These are phyloP conservation scores for Paracoccidioides lutzii DNA, from an alignment of 2,329 filamentous ascomycete genomes.

Conservation along the genomic window DNA sequence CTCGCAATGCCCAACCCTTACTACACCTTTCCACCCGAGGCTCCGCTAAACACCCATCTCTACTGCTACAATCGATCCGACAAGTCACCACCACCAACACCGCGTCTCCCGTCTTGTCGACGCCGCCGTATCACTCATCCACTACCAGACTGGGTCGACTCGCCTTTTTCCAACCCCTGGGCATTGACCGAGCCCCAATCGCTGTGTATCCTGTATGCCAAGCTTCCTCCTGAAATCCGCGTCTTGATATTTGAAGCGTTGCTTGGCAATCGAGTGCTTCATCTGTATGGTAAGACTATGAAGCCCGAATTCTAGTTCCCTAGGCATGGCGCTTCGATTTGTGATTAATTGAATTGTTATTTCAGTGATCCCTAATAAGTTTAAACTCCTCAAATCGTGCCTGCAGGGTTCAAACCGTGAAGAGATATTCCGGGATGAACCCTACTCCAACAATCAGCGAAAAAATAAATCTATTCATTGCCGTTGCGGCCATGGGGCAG, in stretches of 20 bases:
- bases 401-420: not conserved
- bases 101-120: not conserved
- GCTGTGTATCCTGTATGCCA: not conserved
- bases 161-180: not conserved
- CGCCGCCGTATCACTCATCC: not conserved
- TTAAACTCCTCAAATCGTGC: not conserved
- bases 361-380: too few relatives aligned
- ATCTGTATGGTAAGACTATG: not conserved
- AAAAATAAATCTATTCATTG: not conserved
- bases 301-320: not conserved
- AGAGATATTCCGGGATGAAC: not conserved
- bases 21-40: slow-evolving; percentile 1
- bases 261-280: slow-evolving; percentile 1
- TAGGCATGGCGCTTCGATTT: not conserved
- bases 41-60: not conserved
- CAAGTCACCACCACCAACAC: not conserved
- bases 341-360: not conserved
- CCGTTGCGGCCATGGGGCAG: not conserved
- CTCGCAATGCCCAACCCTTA: slow-evolving; percentile 1
- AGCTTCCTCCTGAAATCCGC: not conserved
- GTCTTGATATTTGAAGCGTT: slow-evolving; percentile 1
- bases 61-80: not conserved
- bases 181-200: not conserved
- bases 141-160: not conserved
- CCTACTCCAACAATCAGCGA: not conserved